Evolutionary conservation across 2,329 filamentous ascomycete genomes (phyloP).

Genomic region (Pseudocercospora crystallina): DNA sequence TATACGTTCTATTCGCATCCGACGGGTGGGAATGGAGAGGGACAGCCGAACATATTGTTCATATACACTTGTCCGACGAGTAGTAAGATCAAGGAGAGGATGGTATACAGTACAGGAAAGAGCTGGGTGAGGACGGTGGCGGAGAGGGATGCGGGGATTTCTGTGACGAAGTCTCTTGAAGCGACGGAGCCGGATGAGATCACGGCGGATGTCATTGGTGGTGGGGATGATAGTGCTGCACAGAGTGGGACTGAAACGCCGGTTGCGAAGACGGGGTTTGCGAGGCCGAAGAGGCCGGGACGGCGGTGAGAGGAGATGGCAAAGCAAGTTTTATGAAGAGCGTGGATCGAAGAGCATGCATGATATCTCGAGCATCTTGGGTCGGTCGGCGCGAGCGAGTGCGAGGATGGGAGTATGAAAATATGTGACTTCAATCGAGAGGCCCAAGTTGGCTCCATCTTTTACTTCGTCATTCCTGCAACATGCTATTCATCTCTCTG

Average conservation of each 20-base stretch:
- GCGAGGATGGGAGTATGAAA: no score
- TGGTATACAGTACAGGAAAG: conserved; percentile 69
- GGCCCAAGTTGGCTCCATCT: no score
- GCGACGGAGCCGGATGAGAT: conserved; percentile 68
- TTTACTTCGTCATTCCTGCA: no score
- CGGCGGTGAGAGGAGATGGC: conserved; percentile 42
- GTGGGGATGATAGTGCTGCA: conserved; percentile 28
- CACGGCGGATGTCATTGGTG: conserved; percentile 60
- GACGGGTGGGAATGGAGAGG: conserved; percentile 49
- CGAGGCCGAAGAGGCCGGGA: conserved; percentile 76
- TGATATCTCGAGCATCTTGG: no score
- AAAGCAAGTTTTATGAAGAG: no score
- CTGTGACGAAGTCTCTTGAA: conserved; percentile 68
- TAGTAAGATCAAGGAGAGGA: conserved; percentile 76
- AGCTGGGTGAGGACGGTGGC: conserved; percentile 64
- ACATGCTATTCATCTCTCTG: no score
- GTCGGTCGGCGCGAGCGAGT: no score
- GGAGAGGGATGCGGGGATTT: conserved; percentile 63
- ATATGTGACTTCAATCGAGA: no score
- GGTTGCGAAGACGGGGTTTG: conserved; percentile 62
- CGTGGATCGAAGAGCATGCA: no score
- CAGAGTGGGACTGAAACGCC: conserved; percentile 64
- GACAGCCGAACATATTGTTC: conserved; percentile 63
- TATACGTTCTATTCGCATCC: conserved; percentile 75
- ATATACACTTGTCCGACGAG: conserved; percentile 76